Evolutionary conservation across 2,329 filamentous ascomycete species (phyloP), one percentile per base, ranked within the genome.

Genomic region (Penicillium sclerotigenum): DNA sequence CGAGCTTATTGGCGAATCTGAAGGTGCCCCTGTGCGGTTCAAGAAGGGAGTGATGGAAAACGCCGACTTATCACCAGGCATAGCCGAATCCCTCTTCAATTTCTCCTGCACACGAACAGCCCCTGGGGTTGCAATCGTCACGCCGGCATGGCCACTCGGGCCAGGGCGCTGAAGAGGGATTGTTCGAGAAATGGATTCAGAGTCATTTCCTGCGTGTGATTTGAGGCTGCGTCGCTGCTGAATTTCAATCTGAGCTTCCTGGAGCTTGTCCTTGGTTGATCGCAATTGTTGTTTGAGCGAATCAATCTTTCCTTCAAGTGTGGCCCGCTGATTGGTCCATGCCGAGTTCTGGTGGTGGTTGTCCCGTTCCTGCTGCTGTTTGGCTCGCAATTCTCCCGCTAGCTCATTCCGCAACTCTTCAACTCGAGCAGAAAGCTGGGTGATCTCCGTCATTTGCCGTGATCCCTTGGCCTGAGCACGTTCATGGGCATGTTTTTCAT

Each of bases 21-120:
- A 74, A 14, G 87, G 76, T 60, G 79, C 87, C 58, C 81, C 85
- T 26, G 84, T 87, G 48, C 87, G 85, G 72, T 92, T 96, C 59
- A 97, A 80, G 78, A 96, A 97, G 0, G 93, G 93, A 0, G 93
- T 97, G 61, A 97, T 91, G 4, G 91, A 96, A 73, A 97, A 97
- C 3, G 83, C 87, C 0, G 92, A 97, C 73, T 96, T 97, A 68
- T 96, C 90, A 29, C 89, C 91, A 5, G 89, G 78, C 53, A 85
- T 76, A 1, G 83, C 81, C 36, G 83, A 81, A 20, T 85, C 82
- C 28, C 78, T 72, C 46, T 78, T 81, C 53, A 80, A 77, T 69
- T 85, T 87, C 72, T 87, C 88, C 22, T 76, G 73, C 45, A 70
- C 62, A 36, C 71, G 67, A 42, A 76, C 69, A 43, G 78, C 77